A percentile compares a stretch with the other conserved stretches of the same genome.
These are phyloP conservation scores for Metschnikowia matae DNA, from an alignment of 805 yeast genomes.

Conservation along the genomic window DNA sequence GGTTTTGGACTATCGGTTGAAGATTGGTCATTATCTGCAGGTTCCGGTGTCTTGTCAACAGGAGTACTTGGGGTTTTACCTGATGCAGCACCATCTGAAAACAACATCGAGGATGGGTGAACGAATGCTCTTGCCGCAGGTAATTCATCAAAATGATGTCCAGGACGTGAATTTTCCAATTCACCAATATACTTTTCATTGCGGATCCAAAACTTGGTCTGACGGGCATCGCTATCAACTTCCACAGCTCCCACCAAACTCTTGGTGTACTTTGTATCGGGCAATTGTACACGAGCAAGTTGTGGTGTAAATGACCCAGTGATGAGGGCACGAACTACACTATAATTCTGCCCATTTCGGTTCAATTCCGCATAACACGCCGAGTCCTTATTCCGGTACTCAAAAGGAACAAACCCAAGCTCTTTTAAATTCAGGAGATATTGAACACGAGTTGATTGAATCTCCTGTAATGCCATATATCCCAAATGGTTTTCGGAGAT, in stretches of 20 bases:
- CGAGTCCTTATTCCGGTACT: constrained; percentile 24
- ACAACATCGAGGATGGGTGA: constrained; percentile 82
- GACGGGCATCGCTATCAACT: constrained; percentile 75
- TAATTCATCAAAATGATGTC: constrained; percentile 18
- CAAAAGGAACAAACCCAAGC: constrained; percentile 66
- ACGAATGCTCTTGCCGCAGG: constrained; percentile 73
- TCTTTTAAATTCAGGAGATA: constrained; percentile 69
- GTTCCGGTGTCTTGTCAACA: too few relatives aligned
- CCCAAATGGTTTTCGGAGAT: constrained; percentile 59
- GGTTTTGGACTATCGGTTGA: too few relatives aligned
- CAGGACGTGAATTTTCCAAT: not conserved
- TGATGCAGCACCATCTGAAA: constrained; percentile 42
- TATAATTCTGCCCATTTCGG: constrained; percentile 46
- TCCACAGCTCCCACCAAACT: constrained; percentile 78
- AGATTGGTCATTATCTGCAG: too few relatives aligned
- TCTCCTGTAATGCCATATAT: constrained; percentile 61
- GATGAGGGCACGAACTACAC: constrained; percentile 60
- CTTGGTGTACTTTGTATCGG: constrained; percentile 71
- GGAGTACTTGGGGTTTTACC: too few relatives aligned
- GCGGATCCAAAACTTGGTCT: constrained; percentile 69
- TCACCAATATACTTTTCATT: constrained; percentile 46
- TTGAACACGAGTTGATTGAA: constrained; percentile 66
- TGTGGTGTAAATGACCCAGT: constrained; percentile 85
- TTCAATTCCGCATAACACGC: constrained; percentile 32
- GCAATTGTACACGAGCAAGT: constrained; percentile 73